Base-by-base conservation (phyloP, 1,139 yeast species). In the Blastobotrys proliferans region DNA sequence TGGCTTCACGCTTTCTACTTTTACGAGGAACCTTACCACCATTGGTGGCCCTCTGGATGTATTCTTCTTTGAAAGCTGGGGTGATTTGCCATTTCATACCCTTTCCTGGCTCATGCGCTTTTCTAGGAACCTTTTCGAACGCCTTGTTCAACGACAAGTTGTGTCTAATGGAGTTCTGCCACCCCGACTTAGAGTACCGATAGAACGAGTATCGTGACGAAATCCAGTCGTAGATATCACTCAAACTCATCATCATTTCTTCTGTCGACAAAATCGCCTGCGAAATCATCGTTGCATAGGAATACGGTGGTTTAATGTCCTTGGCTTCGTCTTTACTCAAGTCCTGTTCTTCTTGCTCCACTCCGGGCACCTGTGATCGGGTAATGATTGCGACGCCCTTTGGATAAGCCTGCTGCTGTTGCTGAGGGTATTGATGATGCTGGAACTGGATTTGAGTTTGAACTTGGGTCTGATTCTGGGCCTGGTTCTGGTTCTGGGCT, bases 21-120 rank as follows among this genome's bases (percentile, higher is more conserved):
- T 28, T 27, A 14, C 24, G 19, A 5, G 14, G 27, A 16, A 26
- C 21, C 14, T 28, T 31, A 10, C 42, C 42, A 13, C 42, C 42
- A 16, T 38, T 38, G 50, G 77, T 78, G 63, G 90, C 80, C 66
- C 87, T 85, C 53, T 73, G 77, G 60, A 88, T 68, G 55, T 88
- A 90, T 52, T 94, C 98, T 41, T 80, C 81, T 57, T 84, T 83
- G 61, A 84, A 88, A 38, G 81, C 72, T 35, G 85, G 94, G 52
- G 88, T 80, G 47, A 92, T 90, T 66, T 88, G 94, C 99, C 99
- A 92, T 66, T 92, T 92, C 95, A 92, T 92, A 51, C 98, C 98
- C 64, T 92, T 92, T 24, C 99, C 98, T 0, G 98, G 97, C 65
- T 92, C 97, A 62, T 87, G 84, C 16, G 95, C 92, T 62, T 86